Conservation (phyloP, 1,284 basidiomycete species). For the Pholiota adiposa region DNA sequence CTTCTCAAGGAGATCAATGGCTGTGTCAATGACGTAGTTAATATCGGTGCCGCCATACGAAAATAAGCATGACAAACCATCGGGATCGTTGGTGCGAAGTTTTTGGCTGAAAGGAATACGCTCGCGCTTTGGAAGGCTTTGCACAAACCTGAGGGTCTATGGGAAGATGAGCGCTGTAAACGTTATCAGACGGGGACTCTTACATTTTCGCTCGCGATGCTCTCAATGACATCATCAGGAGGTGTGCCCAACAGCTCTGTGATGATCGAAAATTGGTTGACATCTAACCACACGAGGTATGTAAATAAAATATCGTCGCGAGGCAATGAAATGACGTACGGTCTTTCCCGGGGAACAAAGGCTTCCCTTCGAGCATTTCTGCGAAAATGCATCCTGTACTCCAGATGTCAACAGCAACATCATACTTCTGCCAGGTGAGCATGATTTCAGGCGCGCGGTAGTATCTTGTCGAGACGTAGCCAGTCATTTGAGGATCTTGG, state of each 20-base stretch:
- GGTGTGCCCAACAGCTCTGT: constrained; percentile 98
- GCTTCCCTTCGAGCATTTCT: constrained; percentile 99
- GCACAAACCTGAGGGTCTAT: constrained; percentile 98
- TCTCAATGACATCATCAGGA: constrained; percentile 99
- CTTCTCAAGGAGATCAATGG: constrained; percentile 95
- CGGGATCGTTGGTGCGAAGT: constrained; percentile 87
- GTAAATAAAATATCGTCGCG: constrained; percentile 9
- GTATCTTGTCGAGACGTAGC: constrained; percentile 98
- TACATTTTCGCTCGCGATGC: constrained; percentile 97
- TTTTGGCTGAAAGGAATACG: constrained; percentile 96
- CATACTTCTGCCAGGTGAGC: constrained; percentile 99
- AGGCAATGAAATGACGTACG: constrained; percentile 53
- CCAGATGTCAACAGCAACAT: constrained; percentile 99
- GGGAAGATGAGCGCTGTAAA: constrained; percentile 22
- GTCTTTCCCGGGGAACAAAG: constrained; percentile 98
- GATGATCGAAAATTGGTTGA: constrained; percentile 99
- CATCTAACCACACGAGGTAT: constrained; percentile 56
- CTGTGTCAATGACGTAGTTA: constrained; percentile 42
- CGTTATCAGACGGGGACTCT: constrained; percentile 34
- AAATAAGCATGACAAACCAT: constrained; percentile 53
- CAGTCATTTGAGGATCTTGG: constrained; percentile 99
- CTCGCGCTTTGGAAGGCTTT: constrained; percentile 95
- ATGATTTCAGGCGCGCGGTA: constrained; percentile 99
- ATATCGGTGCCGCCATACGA: not conserved
- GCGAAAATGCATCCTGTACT: constrained; percentile 99